phyloP scores from a whole-genome alignment of 139 green algal species.

The Penium margaritaceum region DNA sequence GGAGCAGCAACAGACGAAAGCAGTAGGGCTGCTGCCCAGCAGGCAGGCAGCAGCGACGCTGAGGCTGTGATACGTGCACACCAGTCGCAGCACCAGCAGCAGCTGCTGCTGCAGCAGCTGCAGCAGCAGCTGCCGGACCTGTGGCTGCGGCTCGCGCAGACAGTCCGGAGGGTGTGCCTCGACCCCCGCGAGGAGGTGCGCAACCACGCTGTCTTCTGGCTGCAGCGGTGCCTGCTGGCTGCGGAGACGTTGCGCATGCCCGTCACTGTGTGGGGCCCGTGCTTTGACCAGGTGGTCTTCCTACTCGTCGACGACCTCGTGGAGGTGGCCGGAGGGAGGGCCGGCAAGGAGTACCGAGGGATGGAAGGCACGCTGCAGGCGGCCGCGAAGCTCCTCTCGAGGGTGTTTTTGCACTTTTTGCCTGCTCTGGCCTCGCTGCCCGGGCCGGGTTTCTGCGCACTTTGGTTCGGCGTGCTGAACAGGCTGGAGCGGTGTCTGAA shows the following conservation, averaged over 20 bases:
- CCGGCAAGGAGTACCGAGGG: constrained; percentile 36
- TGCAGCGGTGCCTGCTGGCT: constrained; percentile 64
- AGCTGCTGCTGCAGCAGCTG: too few species aligned
- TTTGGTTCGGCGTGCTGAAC: constrained; percentile 39
- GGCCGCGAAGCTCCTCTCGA: constrained; percentile 59
- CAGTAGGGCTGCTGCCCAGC: background rate
- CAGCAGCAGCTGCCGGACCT: background rate
- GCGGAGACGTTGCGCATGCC: constrained; percentile 60
- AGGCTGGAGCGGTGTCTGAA: constrained; percentile 36
- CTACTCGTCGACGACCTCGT: constrained; percentile 54
- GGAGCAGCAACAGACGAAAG: background rate
- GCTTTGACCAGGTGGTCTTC: constrained; percentile 52
- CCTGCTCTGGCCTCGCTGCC: constrained; percentile 3
- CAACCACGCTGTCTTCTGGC: constrained; percentile 51
- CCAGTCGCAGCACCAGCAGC: too few species aligned
- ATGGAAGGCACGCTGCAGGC: constrained; percentile 59
- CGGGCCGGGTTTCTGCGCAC: constrained; percentile 31
- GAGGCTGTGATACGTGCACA: too few species aligned
- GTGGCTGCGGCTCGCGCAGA: background rate
- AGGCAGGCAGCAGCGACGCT: background rate
- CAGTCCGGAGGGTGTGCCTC: constrained; percentile 24
- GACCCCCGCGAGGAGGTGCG: constrained; percentile 51
- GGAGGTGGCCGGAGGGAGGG: background rate
- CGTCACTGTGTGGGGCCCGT: constrained; percentile 51
- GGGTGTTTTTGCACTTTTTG: constrained; percentile 55